Base-by-base conservation (phyloP, 2,329 filamentous ascomycete genomes). In the Monosporascus ibericus region DNA sequence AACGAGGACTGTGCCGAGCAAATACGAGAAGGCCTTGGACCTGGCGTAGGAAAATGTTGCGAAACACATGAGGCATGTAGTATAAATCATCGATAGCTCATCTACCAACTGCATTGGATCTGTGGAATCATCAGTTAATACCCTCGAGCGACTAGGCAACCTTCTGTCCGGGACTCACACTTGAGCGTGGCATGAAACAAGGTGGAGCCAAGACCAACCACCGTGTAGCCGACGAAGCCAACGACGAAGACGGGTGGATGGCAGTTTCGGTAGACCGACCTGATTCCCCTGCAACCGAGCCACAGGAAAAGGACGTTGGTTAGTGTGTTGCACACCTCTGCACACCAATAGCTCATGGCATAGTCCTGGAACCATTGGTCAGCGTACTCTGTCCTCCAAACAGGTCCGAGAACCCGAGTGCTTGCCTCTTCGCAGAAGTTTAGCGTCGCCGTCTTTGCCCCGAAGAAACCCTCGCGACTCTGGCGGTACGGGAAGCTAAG, bases 251-350 rank as follows among this genome's bases (percentile, higher is more conserved):
- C 86, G 15, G 70, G 73, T 51, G 90, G 87, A 69, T 96, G 90
- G 17, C 78, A 77, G 69, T 95, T 78, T 57, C 77, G 78, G 39
- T 86, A 65, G 68, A 90, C 95, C 68, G 85, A 90, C 51, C 76
- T 72, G 56, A 94, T 82, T 24, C 92, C 92, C 65, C 86, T 87
- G 59, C 82, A 71, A 7, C 90, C 90, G 20, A 95, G 79, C 68
- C 79, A 88, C 61, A 95, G 76, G 69, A 96, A 96, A 24, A 94
- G 73, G 3, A 88, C 68, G 68, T 96, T 96, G 36, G 90, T 96
- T 34, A 92, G 63, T 3, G 89, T 88, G 70, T 87, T 92, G 65
- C 90, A 81, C 46, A 92, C 83, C 66, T 92, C 88, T 37, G 88
- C 88, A 46, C 84, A 80, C 65, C 91, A 92, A 44, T 80, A 75